Base-by-base conservation (phyloP, 768 basidiomycete species). In the Termitomyces sp. region DNA sequence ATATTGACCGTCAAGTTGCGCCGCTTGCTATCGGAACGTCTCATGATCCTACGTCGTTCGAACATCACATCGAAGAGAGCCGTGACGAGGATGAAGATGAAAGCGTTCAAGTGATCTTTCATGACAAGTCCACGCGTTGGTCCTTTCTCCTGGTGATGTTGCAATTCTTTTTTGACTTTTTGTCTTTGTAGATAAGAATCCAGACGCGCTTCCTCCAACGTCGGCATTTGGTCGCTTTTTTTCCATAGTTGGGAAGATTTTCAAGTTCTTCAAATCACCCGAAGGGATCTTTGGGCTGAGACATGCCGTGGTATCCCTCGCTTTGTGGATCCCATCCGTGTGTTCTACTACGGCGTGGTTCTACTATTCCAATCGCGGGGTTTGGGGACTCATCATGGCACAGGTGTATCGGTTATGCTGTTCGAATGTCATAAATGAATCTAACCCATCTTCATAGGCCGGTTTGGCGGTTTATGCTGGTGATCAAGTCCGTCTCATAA, bases 361-460 rank as follows among this genome's bases (percentile, higher is more conserved):
- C 55, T 76, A 74, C 59, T 79, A 77, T 51, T 63, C 63, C 7
- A 72, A 79, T 47, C 73, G 73, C 26, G 77, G 76, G 7, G 49
- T 79, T 14, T 79, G 77, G 77, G 76, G 74, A 12, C 64, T 79
- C 58, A 77, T 79, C 39, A 77, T 76, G 76, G 73, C 70, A 12
- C 77, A 78, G 65, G 72, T 73, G 42, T 42, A 64, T 14, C 14
- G 14, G 29, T 16, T 10, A 37, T n/a, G 26, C 13, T 4, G 18
- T 55, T 12, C n/a, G 9, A 46, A 20, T 29, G 5, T 39, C 24
- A 18, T 37, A 3, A 12, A 26, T 16, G 16, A n/a, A 22, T 22
- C 24, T 26, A 10, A 46, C 18, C 44, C 47, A 36, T 46, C 16
- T 44, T 12, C 34, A 6, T 57, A 74, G 71, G 67, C 69, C 18